Evolutionary conservation across 495 filamentous ascomycete species (phyloP), one percentile per base, ranked within the genome.

Genomic region (Penicillium flavigenum): DNA sequence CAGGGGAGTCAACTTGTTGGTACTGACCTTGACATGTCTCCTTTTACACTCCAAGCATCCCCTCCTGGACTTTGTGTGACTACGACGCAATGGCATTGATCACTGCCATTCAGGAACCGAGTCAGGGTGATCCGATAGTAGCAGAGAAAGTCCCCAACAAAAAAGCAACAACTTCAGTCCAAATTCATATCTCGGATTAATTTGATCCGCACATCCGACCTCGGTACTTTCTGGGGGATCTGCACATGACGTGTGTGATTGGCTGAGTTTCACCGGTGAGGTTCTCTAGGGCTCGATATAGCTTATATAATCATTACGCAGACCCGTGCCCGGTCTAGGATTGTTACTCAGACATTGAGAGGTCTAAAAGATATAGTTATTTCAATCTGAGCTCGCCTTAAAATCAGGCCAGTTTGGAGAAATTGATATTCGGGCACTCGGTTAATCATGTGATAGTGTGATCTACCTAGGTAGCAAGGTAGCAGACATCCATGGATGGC

Each of bases 21-120:
- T 9, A 61, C 68, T 19, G 4, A 72, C 71, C 65, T 74, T 74
- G 36, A 76, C 67, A 61, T 77, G 72, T 44, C 73, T 65, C 49
- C 65, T 62, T 56, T 73, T 77, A 57, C 74, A 77, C 57, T 72
- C 67, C 31, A 66, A 47, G 34, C 74, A 77, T 27, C 74, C 72
- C 51, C 69, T 74, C 12, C 72, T 66, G 50, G 71, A 74, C 49
- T 75, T 76, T 19, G 64, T 70, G 54, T 75, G 74, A 22, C 63
- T 68, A 14, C 71, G 66, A 34, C 70, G 68, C 10, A 62, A 63
- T 11, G 65, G 65, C 67, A 70, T 70, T 34, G 53, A 51, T 44
- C 17, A 14, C 12, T 42, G 39, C 55, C 47, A 34, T 51, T 46
- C 47, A 55, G 45, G 17, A 26, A 45, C 51, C 12, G 20, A 29